Base-by-base conservation (phyloP, 164 flowering plant genomes). In the Umbellularia californica region DNA sequence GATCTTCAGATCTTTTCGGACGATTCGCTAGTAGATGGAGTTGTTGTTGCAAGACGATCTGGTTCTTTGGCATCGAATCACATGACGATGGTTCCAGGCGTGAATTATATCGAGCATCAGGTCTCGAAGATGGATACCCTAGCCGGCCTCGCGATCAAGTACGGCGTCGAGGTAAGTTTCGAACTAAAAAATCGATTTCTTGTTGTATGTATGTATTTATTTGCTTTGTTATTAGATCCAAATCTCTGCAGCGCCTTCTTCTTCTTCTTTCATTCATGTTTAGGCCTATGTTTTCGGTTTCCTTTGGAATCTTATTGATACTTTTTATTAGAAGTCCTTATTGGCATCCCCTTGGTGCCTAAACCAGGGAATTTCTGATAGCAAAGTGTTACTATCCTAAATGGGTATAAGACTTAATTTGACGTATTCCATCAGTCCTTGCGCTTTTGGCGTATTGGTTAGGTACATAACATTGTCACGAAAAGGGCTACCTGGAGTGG, bases 91-190 rank as follows among this genome's bases (percentile, higher is more conserved):
- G 33, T 41, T n/a, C 24, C 78, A 20, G 28, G 62, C 50, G 60
- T 70, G 15, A 78, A 76, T 60, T 89, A 74, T 65, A 90, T 92
- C 25, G 88, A 86, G 70, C 98, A 94, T 67, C 84, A 41, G 1
- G 95, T 94, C n/a, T 83, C 98, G 23, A 91, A 84, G 81, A 77
- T 89, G 82, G 98, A 94, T 79, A 94, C 98, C 1, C 91, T 94
- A 24, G 98, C 98, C 22, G 98, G 98, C 12, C 88, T 94, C 22
- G 97, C 98, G 68, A 94, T 94, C 80, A 91, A 89, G 72, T 94
- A 94, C 71, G 98, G 98, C 20, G 98, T 94, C 28, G 98, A 94
- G 96, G 98, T 94, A 51, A 65, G 28, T 47, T 9, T 41, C 47
- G 3, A 41, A 41, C 10, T 9, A 41, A 41, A 41, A 35, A 41